Conservation (phyloP, 495 filamentous ascomycete genomes). For the Lichenothelia convexa region DNA sequence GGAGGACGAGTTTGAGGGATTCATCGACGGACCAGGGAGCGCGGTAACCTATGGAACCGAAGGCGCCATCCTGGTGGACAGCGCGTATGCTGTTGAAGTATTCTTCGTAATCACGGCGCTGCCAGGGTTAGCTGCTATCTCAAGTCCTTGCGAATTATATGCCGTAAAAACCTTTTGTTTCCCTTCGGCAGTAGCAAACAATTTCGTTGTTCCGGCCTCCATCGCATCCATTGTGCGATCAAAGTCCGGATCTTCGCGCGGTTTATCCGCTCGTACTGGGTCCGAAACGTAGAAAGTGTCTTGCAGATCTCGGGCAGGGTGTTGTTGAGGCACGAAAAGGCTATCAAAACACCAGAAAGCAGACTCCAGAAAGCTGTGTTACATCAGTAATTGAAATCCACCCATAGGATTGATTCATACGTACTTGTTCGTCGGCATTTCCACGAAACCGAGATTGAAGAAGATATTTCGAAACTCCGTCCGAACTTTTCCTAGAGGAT, state of each 20-base stretch:
- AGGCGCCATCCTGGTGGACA: constrained; percentile 74
- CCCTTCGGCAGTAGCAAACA: constrained; percentile 23
- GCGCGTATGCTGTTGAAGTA: constrained; percentile 76
- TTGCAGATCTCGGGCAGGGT: constrained; percentile 88
- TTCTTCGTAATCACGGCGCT: constrained; percentile 45
- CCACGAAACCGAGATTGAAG: constrained; percentile 80
- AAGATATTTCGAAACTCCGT: constrained; percentile 91
- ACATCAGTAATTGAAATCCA: constrained; percentile 9
- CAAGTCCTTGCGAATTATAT: no score
- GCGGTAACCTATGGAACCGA: constrained; percentile 84
- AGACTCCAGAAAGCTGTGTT: constrained; percentile 69
- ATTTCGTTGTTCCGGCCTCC: constrained; percentile 17
- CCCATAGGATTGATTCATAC: constrained; percentile 1
- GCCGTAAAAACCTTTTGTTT: constrained; percentile 21
- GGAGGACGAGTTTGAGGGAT: constrained; percentile 70
- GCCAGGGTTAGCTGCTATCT: no score
- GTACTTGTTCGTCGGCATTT: constrained; percentile 60
- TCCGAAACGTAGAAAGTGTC: constrained; percentile 98
- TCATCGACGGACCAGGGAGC: constrained; percentile 88
- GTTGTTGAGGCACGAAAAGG: constrained; percentile 93
- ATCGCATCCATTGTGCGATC: constrained; percentile 20
- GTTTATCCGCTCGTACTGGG: constrained; percentile 55
- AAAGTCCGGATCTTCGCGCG: constrained; percentile 44
- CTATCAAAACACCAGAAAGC: constrained; percentile 99
- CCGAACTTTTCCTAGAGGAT: constrained; percentile 88